Evolutionary conservation across 2,329 filamentous ascomycete genomes (phyloP), one percentile per base, ranked within the genome.

Genomic region (Sporothrix globosa): DNA sequence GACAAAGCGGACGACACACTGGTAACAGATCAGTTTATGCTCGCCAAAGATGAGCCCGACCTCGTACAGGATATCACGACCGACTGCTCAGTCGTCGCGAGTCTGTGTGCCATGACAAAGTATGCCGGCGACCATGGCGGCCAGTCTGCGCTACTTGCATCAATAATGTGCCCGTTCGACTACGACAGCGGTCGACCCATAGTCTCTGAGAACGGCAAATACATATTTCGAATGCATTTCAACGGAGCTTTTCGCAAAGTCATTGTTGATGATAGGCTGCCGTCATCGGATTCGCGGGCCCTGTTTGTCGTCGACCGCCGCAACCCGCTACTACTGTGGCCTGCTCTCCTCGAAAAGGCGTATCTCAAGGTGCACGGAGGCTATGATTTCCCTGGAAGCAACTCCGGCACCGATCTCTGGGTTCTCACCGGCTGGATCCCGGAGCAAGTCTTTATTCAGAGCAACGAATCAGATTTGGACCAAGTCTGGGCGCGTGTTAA

Each of bases 301-400:
- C 86, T 99, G 3, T 93, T 97, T 78, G 94, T 98, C 11, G 87
- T 96, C 60, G 95, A 98, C 76, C 87, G 93, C 48, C 90, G 90
- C 54, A 93, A 97, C 73, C 91, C 92, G 4, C 84, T 82, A n/a
- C 83, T 96, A 17, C 81, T 98, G 17, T 98, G 95, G 93, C 96
- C 96, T 6, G 93, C 95, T 2, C 84, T 99, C 4, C 83, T 98
- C 19, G 96, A 99, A 78, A 99, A 99, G 78, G 96, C 96, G 0
- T 99, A 99, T 75, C 83, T 99, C 1, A 99, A 98, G 82, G 88
- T 98, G 13, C 88, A 95, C 70, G 96, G 96, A 39, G 96, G 96
- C 46, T 99, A 99, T 78, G 94, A 99, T 77, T 99, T 99, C 74
- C 95, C 96, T 0, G 96, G 96, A 9, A 98, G 96, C 77, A 98